phyloP scores from a whole-genome alignment of 2,329 filamentous ascomycete genomes.

The Pleoardoris graminearum region DNA sequence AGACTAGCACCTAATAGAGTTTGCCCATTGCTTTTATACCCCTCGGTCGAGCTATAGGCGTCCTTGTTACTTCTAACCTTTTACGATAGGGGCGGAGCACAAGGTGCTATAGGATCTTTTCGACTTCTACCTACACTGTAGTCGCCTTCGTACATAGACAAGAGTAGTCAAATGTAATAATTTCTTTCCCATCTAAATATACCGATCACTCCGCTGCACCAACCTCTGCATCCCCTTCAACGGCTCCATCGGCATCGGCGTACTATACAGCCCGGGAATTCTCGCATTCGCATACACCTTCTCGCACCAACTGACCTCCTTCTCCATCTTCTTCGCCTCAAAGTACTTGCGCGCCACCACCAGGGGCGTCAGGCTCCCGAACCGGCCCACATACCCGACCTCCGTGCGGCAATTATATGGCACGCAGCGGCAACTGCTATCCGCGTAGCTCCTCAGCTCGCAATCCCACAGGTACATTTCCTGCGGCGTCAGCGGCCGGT shows the following conservation, averaged over 20 bases:
- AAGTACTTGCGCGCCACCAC: slow-evolving; percentile 42
- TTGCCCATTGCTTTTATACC: too few species aligned
- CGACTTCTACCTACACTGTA: too few species aligned
- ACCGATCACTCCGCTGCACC: slow-evolving; percentile 25
- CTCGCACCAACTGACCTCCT: slow-evolving; percentile 36
- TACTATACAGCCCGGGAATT: slow-evolving; percentile 38
- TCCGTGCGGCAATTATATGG: slow-evolving; percentile 35
- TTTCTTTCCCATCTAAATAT: slow-evolving; percentile 17
- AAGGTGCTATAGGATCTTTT: too few species aligned
- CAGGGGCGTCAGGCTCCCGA: slow-evolving; percentile 40
- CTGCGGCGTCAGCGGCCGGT: slow-evolving; percentile 32
- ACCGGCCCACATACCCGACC: slow-evolving; percentile 38
- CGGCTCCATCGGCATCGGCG: slow-evolving; percentile 31
- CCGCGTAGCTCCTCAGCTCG: slow-evolving; percentile 35
- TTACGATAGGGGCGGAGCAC: too few species aligned
- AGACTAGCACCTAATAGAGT: too few species aligned
- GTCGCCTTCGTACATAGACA: too few species aligned
- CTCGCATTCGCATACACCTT: slow-evolving; percentile 33
- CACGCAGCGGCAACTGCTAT: slow-evolving; percentile 38
- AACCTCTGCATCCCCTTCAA: slow-evolving; percentile 31
- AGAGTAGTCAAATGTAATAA: too few species aligned
- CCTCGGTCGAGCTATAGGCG: too few species aligned
- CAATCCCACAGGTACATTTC: slow-evolving; percentile 38
- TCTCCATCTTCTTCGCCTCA: slow-evolving; percentile 30
- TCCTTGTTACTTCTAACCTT: too few species aligned